Evolutionary conservation across 176 grass and related monocot species (phyloP), one percentile per base, ranked within the genome.

Genomic region (Phoenix dactylifera): DNA sequence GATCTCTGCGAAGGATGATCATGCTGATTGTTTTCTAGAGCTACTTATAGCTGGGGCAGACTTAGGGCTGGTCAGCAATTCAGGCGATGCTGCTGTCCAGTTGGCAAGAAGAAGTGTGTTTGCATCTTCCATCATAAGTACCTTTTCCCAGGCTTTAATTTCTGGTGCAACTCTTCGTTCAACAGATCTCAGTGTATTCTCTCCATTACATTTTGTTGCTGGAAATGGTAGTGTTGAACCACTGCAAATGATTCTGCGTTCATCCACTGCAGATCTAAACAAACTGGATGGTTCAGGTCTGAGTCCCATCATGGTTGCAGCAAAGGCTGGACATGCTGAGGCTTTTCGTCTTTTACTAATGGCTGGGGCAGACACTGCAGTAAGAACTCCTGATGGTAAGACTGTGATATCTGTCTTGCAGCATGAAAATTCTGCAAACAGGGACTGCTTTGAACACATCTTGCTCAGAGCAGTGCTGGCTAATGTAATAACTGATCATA

Each of bases 331-430:
- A 6, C 69, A 87, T 54, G 71, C 54, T 1, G 79, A 87, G 25
- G 77, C 65, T 79, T 87, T 87, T 55, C 58, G 66, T 35, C 71
- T 82, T 71, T 55, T 87, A 79, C 66, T 87, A 49, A 82, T 79
- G 84, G 79, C 79, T 6, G 84, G 79, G 50, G 84, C 84, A 62
- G 84, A 87, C 75, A 78, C 79, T 49, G 48, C 67, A 51, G 72
- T 58, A 44, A 69, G 5, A 72, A 76, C 10, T 35, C 16, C 62
- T 20, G 61, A 79, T 67, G 79, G 75, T 12, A 58, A 79, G 59
- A 30, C 66, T 29, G 50, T 79, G 22, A 58, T 87, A 58, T 78
- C 74, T 4, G 59, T 82, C 23, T 48, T 83, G 28, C 55, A 70
- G 62, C 68, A 67, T 58, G 73, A 72, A 68, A 57, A 67, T 66